Evolutionary conservation across 169 alveolate genomes (phyloP), one percentile per base, ranked within the genome.

Genomic region (Eimeria tenella): DNA sequence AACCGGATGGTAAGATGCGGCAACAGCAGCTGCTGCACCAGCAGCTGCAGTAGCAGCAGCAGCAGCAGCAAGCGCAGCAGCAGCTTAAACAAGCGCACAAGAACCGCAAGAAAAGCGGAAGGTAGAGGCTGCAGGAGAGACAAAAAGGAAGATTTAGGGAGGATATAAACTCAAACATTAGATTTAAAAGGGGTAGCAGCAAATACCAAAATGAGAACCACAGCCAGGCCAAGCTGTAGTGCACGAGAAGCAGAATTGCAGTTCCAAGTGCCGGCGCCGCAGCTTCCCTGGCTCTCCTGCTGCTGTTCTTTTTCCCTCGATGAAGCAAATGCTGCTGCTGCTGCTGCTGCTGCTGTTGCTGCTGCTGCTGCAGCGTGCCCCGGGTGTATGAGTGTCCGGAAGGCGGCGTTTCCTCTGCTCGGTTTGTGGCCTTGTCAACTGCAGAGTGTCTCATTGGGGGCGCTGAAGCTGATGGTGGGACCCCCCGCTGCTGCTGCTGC

Each of bases 391-490:
- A 68, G 3, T 68, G 77, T 23, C 77, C 77, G n/a, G 77, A 68
- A 68, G 77, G 77, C 0, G 77, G 77, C 9, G 77, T 68, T n/a
- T 68, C 77, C 31, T 68, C 77, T 68, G 77, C 31, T 15, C 77
- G 77, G 11, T 68, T 68, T n/a, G 77, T 68, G n/a, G 77, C 77
- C 11, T 13, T 13, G 11, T 17, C 49, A 10, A 68, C 77, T 17
- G 77, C 77, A 13, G 77, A 68, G 77, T 68, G 77, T 68, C 77
- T 68, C 77, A 15, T 68, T 68, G 77, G 77, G 31, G 77, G 77
- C 9, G 77, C 49, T 7, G 77, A 68, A 68, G 77, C 42, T 13
- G 77, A 68, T 8, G n/a, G 77, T 68, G 31, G 13, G 77, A 7
- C 31, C 31, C n/a, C 49, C 86, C 7, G 55, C 10, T 21, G 55